Evolutionary conservation across 441 rosid genomes (phyloP).

Genomic region (Dalechampia spathulata): DNA sequence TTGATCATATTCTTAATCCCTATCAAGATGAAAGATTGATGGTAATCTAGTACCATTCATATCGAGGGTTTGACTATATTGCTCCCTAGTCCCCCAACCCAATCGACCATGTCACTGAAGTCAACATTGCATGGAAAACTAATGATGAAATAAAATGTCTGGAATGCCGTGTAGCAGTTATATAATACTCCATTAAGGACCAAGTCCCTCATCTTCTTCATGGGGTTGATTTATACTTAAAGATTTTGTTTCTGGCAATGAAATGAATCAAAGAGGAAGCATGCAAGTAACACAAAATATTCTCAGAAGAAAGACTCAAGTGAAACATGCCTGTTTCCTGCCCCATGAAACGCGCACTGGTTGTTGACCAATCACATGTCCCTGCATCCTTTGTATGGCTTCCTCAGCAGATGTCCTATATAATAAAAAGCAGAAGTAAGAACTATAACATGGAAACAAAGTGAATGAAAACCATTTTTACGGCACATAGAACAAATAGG

Average conservation of each 20-base stretch:
- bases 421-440: slow-evolving; percentile 8
- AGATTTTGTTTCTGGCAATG: slow-evolving; percentile 10
- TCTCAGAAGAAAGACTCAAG: not conserved
- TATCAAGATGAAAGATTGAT: not conserved
- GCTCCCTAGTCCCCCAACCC: no score
- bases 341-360: slow-evolving; percentile 87
- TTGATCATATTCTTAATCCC: not conserved
- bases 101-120: no score
- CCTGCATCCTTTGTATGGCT: slow-evolving; percentile 85
- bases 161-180: no score
- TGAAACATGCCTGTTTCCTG: slow-evolving; percentile 59
- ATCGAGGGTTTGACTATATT: not conserved
- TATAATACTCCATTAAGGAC: no score
- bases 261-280: not conserved
- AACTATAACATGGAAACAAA: slow-evolving; percentile 8
- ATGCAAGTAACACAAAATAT: not conserved
- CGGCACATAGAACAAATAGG: not conserved
- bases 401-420: slow-evolving; percentile 83
- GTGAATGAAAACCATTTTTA: not conserved
- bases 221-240: no score
- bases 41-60: not conserved
- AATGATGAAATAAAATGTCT: no score
- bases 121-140: no score
- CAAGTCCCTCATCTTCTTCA: no score
- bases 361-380: slow-evolving; percentile 86